phyloP scores from a whole-genome alignment of 2,329 filamentous ascomycete genomes.

The Xylaria hypoxylon region DNA sequence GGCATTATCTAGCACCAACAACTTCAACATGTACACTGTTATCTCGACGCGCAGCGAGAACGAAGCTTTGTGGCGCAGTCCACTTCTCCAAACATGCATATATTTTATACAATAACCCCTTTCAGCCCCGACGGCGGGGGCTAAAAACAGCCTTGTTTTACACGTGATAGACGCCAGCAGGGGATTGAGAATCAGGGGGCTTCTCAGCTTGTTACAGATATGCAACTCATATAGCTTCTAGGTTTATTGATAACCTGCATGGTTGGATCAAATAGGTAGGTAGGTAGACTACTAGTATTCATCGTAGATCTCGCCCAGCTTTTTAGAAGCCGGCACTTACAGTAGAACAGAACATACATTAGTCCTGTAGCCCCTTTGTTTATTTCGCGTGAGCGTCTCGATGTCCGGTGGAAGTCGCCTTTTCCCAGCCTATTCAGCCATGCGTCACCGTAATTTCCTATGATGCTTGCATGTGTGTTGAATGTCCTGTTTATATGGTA shows the following conservation, averaged over 20 bases:
- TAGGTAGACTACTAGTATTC: background rate
- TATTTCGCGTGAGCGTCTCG: slow-evolving; percentile 19
- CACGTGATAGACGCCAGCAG: background rate
- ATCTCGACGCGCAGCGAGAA: slow-evolving; percentile 4
- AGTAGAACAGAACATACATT: background rate
- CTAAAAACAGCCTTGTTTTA: background rate
- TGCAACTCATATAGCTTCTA: background rate
- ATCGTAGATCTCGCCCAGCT: slow-evolving; percentile 23
- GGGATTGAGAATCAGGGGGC: background rate
- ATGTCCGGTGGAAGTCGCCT: slow-evolving; percentile 14
- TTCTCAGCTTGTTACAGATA: slow-evolving; percentile 32
- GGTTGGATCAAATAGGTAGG: background rate
- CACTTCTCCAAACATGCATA: background rate
- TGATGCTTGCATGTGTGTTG: background rate
- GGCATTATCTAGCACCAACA: background rate
- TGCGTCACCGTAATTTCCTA: background rate
- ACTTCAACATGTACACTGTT: background rate
- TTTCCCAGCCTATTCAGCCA: slow-evolving; percentile 1
- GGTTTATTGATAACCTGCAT: background rate
- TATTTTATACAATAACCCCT: background rate
- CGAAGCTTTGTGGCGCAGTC: slow-evolving; percentile 21
- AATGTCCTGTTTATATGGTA: background rate
- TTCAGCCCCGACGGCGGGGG: background rate
- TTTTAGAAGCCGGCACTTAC: background rate
- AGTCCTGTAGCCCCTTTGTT: slow-evolving; percentile 1